phyloP scores from a whole-genome alignment of 1,139 yeast species.

The Magnusiomyces magnusii region DNA sequence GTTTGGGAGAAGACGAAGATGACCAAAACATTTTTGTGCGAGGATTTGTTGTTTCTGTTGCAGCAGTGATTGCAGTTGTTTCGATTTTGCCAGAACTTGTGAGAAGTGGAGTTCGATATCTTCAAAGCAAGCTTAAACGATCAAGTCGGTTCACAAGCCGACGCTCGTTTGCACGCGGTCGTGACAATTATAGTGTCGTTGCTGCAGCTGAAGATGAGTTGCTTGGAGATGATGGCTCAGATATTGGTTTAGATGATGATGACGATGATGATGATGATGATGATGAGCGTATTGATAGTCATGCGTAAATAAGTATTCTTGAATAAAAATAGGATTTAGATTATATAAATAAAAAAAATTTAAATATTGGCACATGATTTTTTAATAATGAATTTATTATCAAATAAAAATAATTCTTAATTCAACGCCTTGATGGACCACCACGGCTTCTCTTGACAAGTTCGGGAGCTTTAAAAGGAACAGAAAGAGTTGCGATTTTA shows the following conservation, averaged over 20 bases:
- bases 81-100: slow-evolving; percentile 27
- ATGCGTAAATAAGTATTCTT: not conserved
- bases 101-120: slow-evolving; percentile 14
- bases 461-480: slow-evolving; percentile 87
- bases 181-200: slow-evolving; percentile 13
- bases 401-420: too few relatives aligned
- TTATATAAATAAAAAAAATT: too few relatives aligned
- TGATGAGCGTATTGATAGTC: not conserved
- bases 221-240: slow-evolving; percentile 18
- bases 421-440: slow-evolving; percentile 19
- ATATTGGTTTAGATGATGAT: not conserved
- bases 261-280: too few relatives aligned
- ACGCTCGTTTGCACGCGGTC: slow-evolving; percentile 18
- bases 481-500: slow-evolving; percentile 75
- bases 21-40: slow-evolving; percentile 23
- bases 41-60: slow-evolving; percentile 26
- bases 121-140: slow-evolving; percentile 14
- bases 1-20: slow-evolving; percentile 67
- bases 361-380: too few relatives aligned
- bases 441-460: slow-evolving; percentile 59
- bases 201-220: slow-evolving; percentile 17
- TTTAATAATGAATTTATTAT: too few relatives aligned
- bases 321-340: not conserved
- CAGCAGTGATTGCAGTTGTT: slow-evolving; percentile 31
- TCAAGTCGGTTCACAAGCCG: slow-evolving; percentile 18